Percentiles rank a stretch among this genome's conserved stretches.
Evolutionary conservation across 2,329 filamentous ascomycete species (phyloP).

Genomic region (Colletotrichum orchidophilum): DNA sequence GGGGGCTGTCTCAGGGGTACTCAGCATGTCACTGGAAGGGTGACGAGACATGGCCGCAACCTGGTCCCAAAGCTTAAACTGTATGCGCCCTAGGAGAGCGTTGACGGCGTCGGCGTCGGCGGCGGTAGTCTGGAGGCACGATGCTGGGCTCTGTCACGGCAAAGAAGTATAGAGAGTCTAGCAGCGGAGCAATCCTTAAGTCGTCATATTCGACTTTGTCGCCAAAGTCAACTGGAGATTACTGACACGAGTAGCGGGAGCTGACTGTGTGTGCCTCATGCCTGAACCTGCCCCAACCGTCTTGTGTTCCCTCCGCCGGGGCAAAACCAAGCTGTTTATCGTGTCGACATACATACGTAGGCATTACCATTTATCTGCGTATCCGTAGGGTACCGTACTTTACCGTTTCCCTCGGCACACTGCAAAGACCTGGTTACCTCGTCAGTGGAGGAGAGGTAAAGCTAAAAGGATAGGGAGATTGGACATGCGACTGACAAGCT

Average conservation of each 20-base stretch:
- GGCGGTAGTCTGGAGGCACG: not conserved
- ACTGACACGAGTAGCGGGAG: not conserved
- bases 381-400: not conserved
- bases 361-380: not conserved
- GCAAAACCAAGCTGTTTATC: not conserved
- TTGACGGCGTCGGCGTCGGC: not conserved
- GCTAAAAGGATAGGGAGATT: not conserved
- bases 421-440: slow-evolving; percentile 6
- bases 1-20: not conserved
- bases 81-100: not conserved
- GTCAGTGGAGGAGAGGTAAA: not conserved
- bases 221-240: not conserved
- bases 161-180: not conserved
- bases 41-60: slow-evolving; percentile 11
- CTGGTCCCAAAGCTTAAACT: slow-evolving; percentile 30
- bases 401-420: not conserved
- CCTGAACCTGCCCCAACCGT: not conserved
- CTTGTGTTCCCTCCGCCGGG: not conserved
- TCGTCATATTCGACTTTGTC: not conserved
- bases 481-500: slow-evolving; percentile 18
- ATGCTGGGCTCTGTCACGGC: not conserved
- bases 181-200: not conserved
- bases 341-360: not conserved
- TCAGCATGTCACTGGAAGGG: slow-evolving; percentile 15
- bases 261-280: too few relatives aligned